Base-by-base conservation (phyloP, 306 rosid genomes). In the Lotus japonicus region DNA sequence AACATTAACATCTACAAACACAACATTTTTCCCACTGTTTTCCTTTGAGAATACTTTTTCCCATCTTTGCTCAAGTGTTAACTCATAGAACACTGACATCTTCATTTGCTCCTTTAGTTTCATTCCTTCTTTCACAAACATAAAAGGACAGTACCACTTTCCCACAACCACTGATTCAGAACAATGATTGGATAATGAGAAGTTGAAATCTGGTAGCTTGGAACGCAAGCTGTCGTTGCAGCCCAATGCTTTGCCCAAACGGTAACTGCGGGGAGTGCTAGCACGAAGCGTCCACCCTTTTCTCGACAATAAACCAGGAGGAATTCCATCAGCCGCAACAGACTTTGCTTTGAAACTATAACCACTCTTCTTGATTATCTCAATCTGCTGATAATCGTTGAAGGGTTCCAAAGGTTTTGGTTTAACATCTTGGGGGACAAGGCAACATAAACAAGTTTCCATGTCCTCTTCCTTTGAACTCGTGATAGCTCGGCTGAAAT, bases 61-160 rank as follows among this genome's bases (percentile, higher is more conserved):
- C 87, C 89, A 88, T n/a, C 77, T 72, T 50, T 85, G 87, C 57
- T 76, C 78, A 1, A 88, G 84, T 12, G 82, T 83, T 79, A 84
- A 56, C 38, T 71, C 68, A 18, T 88, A 85, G 16, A 79, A 85
- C 70, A 56, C 38, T 1, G 84, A 83, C 1, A 4, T 56, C 9
- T 63, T 43, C 80, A 83, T 68, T 2, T 81, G 80, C 14, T 76
- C 68, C 28, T 78, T 79, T 3, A 72, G 14, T 13, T 18, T 72
- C 42, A 50, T 11, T 50, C 71, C 72, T 51, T 83, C 95, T 66
- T 69, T 77, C n/a, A 85, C 51, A 49, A 85, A 85, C 77, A 83
- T 52, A 45, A 81, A 83, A 60, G 91, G 95, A 18, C 74, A 49
- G 5, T 89, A 75, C 92, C 92, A 89, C 38, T 81, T 83, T 1